Percentiles rank a stretch among this genome's conserved stretches.
These are phyloP conservation scores for Maudiozyma saulgeensis DNA, from an alignment of 805 yeast species.

Conservation along the genomic window DNA sequence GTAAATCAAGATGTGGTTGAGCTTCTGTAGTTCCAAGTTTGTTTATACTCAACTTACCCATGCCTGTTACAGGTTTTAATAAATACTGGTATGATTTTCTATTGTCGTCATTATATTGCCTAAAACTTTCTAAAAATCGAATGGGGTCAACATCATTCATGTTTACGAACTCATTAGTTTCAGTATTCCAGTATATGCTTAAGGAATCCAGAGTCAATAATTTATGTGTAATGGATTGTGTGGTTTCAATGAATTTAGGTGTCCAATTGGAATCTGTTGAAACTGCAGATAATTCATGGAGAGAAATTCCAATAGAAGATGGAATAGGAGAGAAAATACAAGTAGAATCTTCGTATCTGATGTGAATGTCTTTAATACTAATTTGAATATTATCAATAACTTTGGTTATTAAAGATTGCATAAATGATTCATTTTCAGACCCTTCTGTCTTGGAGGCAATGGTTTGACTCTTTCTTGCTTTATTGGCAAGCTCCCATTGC, in stretches of 20 bases:
- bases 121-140: neutral
- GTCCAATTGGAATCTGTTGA: conserved; percentile 81
- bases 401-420: conserved; percentile 79
- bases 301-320: conserved; percentile 72
- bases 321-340: conserved; percentile 62
- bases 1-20: conserved; percentile 61
- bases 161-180: conserved; percentile 31
- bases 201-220: conserved; percentile 64
- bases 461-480: conserved; percentile 31
- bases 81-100: conserved; percentile 40
- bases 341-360: conserved; percentile 78
- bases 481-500: conserved; percentile 46
- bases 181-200: conserved; percentile 78
- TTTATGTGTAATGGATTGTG: conserved; percentile 61
- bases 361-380: conserved; percentile 81
- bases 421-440: conserved; percentile 64
- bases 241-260: conserved; percentile 72
- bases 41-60: conserved; percentile 72
- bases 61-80: conserved; percentile 80
- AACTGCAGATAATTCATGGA: conserved; percentile 82
- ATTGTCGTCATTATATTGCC: neutral
- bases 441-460: conserved; percentile 28
- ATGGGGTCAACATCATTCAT: neutral
- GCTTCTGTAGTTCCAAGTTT: conserved; percentile 65
- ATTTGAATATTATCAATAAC: conserved; percentile 88